Percentiles rank a stretch among this genome's conserved stretches.
These are phyloP conservation scores for Mycena leptocephala DNA, from an alignment of 768 basidiomycete species.

Conservation along the genomic window DNA sequence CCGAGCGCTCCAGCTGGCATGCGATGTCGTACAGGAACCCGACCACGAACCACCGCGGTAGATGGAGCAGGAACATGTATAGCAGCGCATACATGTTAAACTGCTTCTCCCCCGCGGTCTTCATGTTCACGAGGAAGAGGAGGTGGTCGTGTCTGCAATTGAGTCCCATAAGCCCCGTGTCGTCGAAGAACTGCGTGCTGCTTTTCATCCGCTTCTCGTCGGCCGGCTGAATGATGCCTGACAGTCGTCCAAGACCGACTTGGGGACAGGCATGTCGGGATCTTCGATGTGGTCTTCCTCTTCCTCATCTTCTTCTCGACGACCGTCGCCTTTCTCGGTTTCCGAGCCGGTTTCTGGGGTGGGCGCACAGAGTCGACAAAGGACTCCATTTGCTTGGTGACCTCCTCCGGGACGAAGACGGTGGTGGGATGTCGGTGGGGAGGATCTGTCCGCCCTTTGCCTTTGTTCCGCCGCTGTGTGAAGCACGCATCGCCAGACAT, in stretches of 20 bases:
- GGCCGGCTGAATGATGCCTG: conserved; percentile 46
- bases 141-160: conserved; percentile 54
- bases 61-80: conserved; percentile 41
- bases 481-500: conserved; percentile 37
- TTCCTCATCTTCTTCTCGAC: neutral
- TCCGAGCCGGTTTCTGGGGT: neutral
- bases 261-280: conserved; percentile 42
- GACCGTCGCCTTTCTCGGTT: neutral
- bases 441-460: conserved; percentile 29
- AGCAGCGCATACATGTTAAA: conserved; percentile 37
- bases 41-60: conserved; percentile 41
- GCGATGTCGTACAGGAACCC: conserved; percentile 46
- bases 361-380: conserved; percentile 33
- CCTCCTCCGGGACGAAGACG: conserved; percentile 39
- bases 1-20: conserved; percentile 43
- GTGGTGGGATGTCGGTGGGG: conserved; percentile 37
- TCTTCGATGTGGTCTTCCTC: conserved; percentile 36
- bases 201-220: conserved; percentile 45
- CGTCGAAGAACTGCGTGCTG: conserved; percentile 46
- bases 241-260: conserved; percentile 47
- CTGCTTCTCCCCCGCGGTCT: conserved; percentile 51
- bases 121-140: conserved; percentile 54
- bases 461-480: conserved; percentile 47
- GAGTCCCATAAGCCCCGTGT: conserved; percentile 55
- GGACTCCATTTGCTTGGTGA: conserved; percentile 39